Percentiles rank a stretch among this genome's conserved stretches.
phyloP scores from a whole-genome alignment of 2,329 filamentous ascomycete species.

The Aspergillus novofumigatus region DNA sequence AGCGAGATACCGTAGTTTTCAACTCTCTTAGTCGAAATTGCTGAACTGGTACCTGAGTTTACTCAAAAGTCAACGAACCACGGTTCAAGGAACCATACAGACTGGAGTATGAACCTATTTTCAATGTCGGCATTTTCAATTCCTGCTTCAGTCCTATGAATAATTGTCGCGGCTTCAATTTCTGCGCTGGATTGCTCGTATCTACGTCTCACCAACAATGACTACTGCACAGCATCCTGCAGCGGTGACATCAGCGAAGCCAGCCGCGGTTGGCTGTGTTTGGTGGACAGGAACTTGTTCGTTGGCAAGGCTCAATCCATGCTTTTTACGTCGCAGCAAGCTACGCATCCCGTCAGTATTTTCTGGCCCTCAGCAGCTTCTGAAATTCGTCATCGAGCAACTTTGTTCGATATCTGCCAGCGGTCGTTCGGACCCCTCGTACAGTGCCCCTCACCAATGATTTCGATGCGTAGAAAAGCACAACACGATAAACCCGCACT shows the following conservation, averaged over 20 bases:
- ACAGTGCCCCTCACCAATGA: not conserved
- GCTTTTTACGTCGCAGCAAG: not conserved
- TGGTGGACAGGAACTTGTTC: not conserved
- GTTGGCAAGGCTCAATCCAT: not conserved
- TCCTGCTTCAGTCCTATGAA: no score
- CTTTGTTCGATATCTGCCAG: not conserved
- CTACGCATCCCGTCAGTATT: not conserved
- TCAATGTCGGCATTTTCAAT: no score
- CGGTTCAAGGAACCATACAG: not conserved
- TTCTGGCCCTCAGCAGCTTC: not conserved
- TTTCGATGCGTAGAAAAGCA: not conserved
- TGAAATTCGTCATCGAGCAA: not conserved
- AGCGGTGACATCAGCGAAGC: slow-evolving; percentile 26
- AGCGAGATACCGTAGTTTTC: no score
- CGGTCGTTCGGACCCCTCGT: not conserved
- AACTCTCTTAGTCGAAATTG: no score
- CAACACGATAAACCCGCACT: not conserved
- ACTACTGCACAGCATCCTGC: slow-evolving; percentile 46
- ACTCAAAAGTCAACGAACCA: not conserved
- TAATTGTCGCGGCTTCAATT: no score
- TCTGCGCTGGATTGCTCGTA: not conserved
- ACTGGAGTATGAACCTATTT: not conserved
- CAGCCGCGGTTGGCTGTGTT: not conserved
- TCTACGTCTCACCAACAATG: slow-evolving; percentile 13
- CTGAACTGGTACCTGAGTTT: no score